A percentile compares a stretch with the other conserved stretches of the same genome.
Conservation (phyloP, 306 rosid genomes). For the barrel medic (Medicago truncatula) region MtrunA17r5.0-ANR NC_053048.1:7472001-7472500, state of each 20-base stretch:
- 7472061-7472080: not conserved
- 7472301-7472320: not conserved
- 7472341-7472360: not conserved
- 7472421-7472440: not conserved
- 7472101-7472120: not conserved
- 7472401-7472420: too few relatives aligned
- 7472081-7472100: constrained; percentile 7
- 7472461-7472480: constrained; percentile 7
- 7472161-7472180: too few relatives aligned
- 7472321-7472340: not conserved
- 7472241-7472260: too few relatives aligned
- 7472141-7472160: too few relatives aligned
- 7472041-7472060: constrained; percentile 3
- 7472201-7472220: too few relatives aligned
- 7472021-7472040: constrained; percentile 2
- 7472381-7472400: too few relatives aligned
- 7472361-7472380: too few relatives aligned
- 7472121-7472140: not conserved
- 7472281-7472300: too few relatives aligned
- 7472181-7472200: too few relatives aligned
- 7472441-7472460: not conserved
- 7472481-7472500: constrained; percentile 11
- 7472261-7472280: too few relatives aligned
- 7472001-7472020: constrained; percentile 2
- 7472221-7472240: too few relatives aligned